Evolutionary conservation across 768 basidiomycete species (phyloP).

Genomic region (Lentinus tigrinus): DNA sequence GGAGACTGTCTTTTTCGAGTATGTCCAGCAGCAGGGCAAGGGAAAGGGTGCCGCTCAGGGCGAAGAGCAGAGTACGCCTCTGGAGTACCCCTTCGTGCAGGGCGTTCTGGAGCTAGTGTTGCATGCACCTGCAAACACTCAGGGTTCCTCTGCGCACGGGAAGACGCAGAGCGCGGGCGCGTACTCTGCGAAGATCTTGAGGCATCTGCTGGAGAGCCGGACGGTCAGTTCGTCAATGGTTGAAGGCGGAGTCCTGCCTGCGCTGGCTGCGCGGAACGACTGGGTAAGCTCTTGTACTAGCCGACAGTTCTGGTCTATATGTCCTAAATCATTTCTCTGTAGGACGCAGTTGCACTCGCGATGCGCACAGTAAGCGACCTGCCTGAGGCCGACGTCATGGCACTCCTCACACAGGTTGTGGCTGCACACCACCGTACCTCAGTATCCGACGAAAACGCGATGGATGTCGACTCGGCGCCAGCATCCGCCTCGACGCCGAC

Average conservation of each 20-base stretch:
- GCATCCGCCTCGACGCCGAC: constrained; percentile 30
- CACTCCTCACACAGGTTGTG: constrained; percentile 46
- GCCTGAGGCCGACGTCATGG: constrained; percentile 62
- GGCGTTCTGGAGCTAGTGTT: constrained; percentile 54
- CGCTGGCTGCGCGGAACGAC: constrained; percentile 54
- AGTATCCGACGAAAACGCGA: constrained; percentile 22
- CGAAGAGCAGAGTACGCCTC: not conserved
- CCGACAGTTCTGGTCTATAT: not conserved
- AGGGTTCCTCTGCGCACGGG: constrained; percentile 19
- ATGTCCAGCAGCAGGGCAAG: constrained; percentile 41
- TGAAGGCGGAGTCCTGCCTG: constrained; percentile 53
- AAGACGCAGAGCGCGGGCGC: constrained; percentile 18
- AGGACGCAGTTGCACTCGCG: constrained; percentile 46
- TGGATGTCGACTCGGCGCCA: constrained; percentile 37
- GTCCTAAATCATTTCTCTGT: not conserved
- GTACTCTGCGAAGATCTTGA: constrained; percentile 58
- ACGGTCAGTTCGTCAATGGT: constrained; percentile 64
- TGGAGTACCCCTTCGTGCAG: constrained; percentile 57
- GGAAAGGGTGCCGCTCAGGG: not conserved
- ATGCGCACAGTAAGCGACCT: constrained; percentile 59
- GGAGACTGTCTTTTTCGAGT: constrained; percentile 60
- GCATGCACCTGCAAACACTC: constrained; percentile 33
- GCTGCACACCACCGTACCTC: constrained; percentile 33
- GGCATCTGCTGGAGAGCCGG: constrained; percentile 54
- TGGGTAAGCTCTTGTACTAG: constrained; percentile 50